These are phyloP conservation scores for Acarospora socialis DNA, from an alignment of 2,329 filamentous ascomycete genomes.

Conservation along the genomic window DNA sequence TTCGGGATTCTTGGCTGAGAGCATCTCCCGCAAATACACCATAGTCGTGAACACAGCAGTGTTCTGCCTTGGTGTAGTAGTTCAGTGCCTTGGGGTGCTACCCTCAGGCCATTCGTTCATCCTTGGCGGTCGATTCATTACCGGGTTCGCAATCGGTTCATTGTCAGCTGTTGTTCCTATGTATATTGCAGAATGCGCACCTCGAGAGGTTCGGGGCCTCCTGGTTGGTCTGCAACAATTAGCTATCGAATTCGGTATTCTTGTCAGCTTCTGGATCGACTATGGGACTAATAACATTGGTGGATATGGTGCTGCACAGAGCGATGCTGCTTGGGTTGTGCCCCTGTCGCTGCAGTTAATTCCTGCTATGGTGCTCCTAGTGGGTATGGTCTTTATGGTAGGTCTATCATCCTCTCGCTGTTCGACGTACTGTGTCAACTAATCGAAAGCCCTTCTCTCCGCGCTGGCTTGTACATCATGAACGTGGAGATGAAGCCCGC, in stretches of 20 bases:
- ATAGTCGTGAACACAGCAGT: conserved; percentile 51
- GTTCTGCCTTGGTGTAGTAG: conserved; percentile 55
- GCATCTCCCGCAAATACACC: conserved; percentile 52
- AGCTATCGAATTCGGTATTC: conserved; percentile 45
- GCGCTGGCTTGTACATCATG: conserved; percentile 58
- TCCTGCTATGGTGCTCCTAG: conserved; percentile 50
- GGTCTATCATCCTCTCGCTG: too few relatives aligned
- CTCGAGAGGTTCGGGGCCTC: conserved; percentile 52
- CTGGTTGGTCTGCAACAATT: conserved; percentile 53
- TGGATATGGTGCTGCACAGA: conserved; percentile 43
- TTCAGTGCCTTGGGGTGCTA: conserved; percentile 49
- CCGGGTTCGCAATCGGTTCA: conserved; percentile 55
- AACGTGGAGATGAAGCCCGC: conserved; percentile 53
- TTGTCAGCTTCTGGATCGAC: conserved; percentile 51
- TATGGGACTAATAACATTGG: conserved; percentile 54
- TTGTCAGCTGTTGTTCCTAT: conserved; percentile 52
- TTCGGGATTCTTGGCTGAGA: conserved; percentile 58
- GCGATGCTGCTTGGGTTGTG: conserved; percentile 57
- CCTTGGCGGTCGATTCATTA: conserved; percentile 57
- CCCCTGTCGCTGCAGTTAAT: conserved; percentile 58
- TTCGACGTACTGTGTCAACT: too few relatives aligned
- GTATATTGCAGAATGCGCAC: conserved; percentile 37
- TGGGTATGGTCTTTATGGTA: conserved; percentile 67
- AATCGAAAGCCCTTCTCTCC: conserved; percentile 57
- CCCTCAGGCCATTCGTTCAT: conserved; percentile 43